These are phyloP conservation scores for Yamadazyma philogaea DNA, from an alignment of 805 yeast species.

Conservation along the genomic window DNA sequence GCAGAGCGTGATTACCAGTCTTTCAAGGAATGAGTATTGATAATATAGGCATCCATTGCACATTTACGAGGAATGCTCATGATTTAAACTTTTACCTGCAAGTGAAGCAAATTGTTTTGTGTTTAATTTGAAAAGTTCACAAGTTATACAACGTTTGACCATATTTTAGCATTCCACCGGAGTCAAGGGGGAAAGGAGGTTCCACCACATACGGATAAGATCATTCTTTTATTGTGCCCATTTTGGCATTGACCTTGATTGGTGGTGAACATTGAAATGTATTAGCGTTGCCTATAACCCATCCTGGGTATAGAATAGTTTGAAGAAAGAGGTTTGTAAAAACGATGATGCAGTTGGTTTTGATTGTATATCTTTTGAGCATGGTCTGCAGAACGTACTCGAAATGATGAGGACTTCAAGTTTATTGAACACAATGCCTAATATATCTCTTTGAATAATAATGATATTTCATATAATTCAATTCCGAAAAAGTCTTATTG, in stretches of 20 bases:
- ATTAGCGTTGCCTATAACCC: too few species aligned
- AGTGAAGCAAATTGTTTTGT: constrained; percentile 49
- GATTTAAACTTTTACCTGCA: constrained; percentile 50
- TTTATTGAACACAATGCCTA: constrained; percentile 68
- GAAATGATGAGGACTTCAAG: constrained; percentile 42
- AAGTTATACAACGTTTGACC: constrained; percentile 75
- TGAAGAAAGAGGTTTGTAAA: constrained; percentile 70
- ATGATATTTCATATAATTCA: constrained; percentile 69
- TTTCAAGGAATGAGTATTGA: constrained; percentile 61
- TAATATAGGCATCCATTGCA: constrained; percentile 82
- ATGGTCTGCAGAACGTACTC: constrained; percentile 12
- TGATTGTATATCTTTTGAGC: constrained; percentile 45
- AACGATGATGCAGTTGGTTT: constrained; percentile 52
- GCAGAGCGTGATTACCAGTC: constrained; percentile 46
- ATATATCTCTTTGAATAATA: constrained; percentile 65
- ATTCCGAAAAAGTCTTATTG: constrained; percentile 52
- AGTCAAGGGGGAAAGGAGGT: constrained; percentile 51
- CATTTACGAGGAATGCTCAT: constrained; percentile 48
- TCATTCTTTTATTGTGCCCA: constrained; percentile 74
- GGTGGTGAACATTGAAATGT: too few species aligned
- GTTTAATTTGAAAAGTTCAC: constrained; percentile 58
- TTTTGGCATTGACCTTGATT: constrained; percentile 65
- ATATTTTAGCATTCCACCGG: constrained; percentile 67
- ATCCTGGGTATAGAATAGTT: too few species aligned
- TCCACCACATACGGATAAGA: constrained; percentile 75